phyloP scores from a whole-genome alignment of 768 basidiomycete species.

The Phylloporus sp. region DNA sequence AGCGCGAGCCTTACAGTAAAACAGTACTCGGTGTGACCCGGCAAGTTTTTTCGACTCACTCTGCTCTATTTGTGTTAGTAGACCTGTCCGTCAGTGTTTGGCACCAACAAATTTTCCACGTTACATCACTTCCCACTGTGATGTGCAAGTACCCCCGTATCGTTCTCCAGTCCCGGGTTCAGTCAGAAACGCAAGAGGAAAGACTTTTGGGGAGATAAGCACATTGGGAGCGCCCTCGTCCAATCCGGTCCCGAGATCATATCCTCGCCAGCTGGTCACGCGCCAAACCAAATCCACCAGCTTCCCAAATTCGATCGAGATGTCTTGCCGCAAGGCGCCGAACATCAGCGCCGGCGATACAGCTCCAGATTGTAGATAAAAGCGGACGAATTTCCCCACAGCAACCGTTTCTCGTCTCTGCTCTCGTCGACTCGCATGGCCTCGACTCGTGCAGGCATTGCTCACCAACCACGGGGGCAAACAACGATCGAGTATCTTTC shows the following conservation, averaged over 20 bases:
- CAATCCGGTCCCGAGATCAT: neutral
- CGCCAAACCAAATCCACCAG: neutral
- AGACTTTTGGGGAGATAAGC: constrained; percentile 10
- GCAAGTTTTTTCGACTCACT: too few species aligned
- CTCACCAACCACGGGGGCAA: constrained; percentile 26
- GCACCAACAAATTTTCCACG: too few species aligned
- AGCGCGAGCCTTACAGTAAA: too few species aligned
- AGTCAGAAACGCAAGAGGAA: neutral
- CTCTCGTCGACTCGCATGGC: constrained; percentile 12
- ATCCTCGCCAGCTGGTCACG: neutral
- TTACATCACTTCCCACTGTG: too few species aligned
- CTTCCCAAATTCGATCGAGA: constrained; percentile 5
- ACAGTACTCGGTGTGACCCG: too few species aligned
- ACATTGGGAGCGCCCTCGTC: neutral
- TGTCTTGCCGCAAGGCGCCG: constrained; percentile 1
- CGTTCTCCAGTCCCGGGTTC: too few species aligned
- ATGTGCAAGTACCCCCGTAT: too few species aligned
- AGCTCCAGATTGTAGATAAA: constrained; percentile 14
- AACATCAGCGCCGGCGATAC: constrained; percentile 1
- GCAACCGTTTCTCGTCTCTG: neutral
- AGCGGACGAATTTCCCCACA: neutral
- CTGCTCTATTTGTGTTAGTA: too few species aligned
- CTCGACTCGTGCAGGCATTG: constrained; percentile 25
- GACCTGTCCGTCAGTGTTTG: too few species aligned
- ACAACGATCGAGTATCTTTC: constrained; percentile 30